Percentiles rank a stretch among this genome's conserved stretches.
These are phyloP conservation scores for Xenosphaeropsis pyriputrescens DNA, from an alignment of 2,329 filamentous ascomycete genomes.

Conservation along the genomic window DNA sequence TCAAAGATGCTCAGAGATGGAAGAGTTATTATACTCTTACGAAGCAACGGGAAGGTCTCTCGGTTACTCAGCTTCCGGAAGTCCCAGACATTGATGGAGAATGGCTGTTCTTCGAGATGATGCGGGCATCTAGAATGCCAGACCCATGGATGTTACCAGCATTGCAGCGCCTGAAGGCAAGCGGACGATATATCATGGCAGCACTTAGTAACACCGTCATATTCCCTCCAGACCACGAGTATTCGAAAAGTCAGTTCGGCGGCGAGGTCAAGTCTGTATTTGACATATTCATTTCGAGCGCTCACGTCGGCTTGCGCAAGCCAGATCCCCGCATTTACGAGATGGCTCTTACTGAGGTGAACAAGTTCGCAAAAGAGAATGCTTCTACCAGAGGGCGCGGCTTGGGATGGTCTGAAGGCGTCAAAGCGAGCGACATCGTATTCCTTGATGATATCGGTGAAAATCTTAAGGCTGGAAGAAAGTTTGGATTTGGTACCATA, in stretches of 20 bases:
- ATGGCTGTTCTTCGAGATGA: slow-evolving; percentile 83
- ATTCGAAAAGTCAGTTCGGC: slow-evolving; percentile 34
- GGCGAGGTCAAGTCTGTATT: slow-evolving; percentile 54
- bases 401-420: slow-evolving; percentile 30
- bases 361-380: slow-evolving; percentile 43
- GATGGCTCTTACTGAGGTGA: slow-evolving; percentile 51
- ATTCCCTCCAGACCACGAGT: slow-evolving; percentile 62
- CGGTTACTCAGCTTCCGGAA: slow-evolving; percentile 33
- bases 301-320: slow-evolving; percentile 78
- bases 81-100: slow-evolving; percentile 64
- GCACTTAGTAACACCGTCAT: slow-evolving; percentile 84
- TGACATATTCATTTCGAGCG: slow-evolving; percentile 77
- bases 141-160: slow-evolving; percentile 88
- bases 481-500: slow-evolving; percentile 64
- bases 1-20: slow-evolving; percentile 57
- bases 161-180: slow-evolving; percentile 49
- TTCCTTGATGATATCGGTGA: slow-evolving; percentile 85
- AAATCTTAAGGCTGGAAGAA: slow-evolving; percentile 70
- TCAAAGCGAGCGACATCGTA: slow-evolving; percentile 54
- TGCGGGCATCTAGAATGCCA: slow-evolving; percentile 51
- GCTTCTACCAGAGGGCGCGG: slow-evolving; percentile 23
- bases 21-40: slow-evolving; percentile 39
- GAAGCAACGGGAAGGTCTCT: slow-evolving; percentile 22
- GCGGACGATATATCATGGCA: slow-evolving; percentile 55
- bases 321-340: slow-evolving; percentile 74